Evolutionary conservation across 805 yeast genomes (phyloP).

Genomic region (Schwanniomyces vanrijiae): DNA sequence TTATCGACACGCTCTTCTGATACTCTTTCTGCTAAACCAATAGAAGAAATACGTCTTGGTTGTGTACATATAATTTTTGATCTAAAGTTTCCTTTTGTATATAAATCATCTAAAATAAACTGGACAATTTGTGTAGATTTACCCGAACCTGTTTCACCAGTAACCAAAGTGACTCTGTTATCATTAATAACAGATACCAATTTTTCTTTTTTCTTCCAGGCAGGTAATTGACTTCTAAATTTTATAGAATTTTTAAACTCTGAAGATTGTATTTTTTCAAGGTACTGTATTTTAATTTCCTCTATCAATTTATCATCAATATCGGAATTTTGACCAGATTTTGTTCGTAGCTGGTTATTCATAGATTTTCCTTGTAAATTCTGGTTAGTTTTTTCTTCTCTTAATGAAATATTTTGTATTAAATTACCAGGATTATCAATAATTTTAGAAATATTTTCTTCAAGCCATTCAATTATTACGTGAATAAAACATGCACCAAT

Average conservation of each 20-base stretch:
- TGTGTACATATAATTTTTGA: conserved; percentile 83
- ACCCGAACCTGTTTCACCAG: conserved; percentile 98
- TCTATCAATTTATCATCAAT: conserved; percentile 3
- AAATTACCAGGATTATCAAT: conserved; percentile 78
- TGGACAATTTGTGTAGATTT: conserved; percentile 95
- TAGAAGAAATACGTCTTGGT: conserved; percentile 93
- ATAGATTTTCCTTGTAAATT: conserved; percentile 12
- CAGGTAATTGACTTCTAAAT: conserved; percentile 67
- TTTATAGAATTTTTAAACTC: conserved; percentile 36
- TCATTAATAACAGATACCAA: conserved; percentile 56
- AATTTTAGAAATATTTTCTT: conserved; percentile 55
- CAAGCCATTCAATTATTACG: conserved; percentile 75
- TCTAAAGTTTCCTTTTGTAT: conserved; percentile 45
- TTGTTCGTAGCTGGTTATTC: neutral
- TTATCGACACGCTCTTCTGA: conserved; percentile 71
- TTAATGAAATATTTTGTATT: conserved; percentile 3
- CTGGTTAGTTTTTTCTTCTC: neutral
- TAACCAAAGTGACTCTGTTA: conserved; percentile 70
- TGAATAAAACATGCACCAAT: conserved; percentile 73
- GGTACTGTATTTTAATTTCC: conserved; percentile 15
- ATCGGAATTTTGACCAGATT: neutral
- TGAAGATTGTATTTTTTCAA: conserved; percentile 22
- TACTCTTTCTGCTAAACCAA: conserved; percentile 91
- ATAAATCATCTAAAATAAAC: conserved; percentile 72
- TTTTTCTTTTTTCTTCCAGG: conserved; percentile 67